Evolutionary conservation across 2,329 filamentous ascomycete genomes (phyloP), one percentile per base, ranked within the genome.

Genomic region (Paecilomyces dactylethromorphus): DNA sequence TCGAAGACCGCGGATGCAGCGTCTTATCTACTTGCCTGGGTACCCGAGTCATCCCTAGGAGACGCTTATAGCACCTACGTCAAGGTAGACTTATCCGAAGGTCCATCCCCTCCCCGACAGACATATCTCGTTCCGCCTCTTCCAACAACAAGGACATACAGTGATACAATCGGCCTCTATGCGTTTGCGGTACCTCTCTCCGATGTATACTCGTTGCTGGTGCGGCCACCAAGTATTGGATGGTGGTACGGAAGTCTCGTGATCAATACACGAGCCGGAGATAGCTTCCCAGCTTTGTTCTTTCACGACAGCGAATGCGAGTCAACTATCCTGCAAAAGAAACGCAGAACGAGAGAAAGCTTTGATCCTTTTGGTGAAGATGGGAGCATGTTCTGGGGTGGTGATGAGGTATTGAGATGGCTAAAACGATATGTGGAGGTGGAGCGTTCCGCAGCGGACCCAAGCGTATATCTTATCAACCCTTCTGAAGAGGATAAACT

Each of bases 161-260:
- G 83, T 60, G 84, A 84, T 52, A 84, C 88, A 0, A 79, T 86
- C 54, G 92, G 92, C 3, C 85, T 89, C 54, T 97, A 96, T 71
- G 87, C 94, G 1, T 99, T 99, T 70, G 92, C 93, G 1, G 84
- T 99, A 5, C 94, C 94, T 1, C 84, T 97, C 31, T 91, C 86
- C 64, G 90, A 93, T 63, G 88, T 99, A 61, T 99, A 95, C 76
- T 96, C 91, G 29, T 81, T 99, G 4, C 82, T 96, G 7, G 87
- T 99, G 45, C 86, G 94, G 1, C 93, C 93, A 3, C 95, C 94
- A 4, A 97, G 91, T 71, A 77, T 96, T 7, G 95, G 94, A 15
- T 99, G 94, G 95, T 99, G 94, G 94, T 97, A 95, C 72, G 94
- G 94, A 33, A 96, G 92, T 63, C 77, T 99, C 29, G 88, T 99